Conservation (phyloP, 495 filamentous ascomycete genomes). For the Beverwykella pulmonaria region DNA sequence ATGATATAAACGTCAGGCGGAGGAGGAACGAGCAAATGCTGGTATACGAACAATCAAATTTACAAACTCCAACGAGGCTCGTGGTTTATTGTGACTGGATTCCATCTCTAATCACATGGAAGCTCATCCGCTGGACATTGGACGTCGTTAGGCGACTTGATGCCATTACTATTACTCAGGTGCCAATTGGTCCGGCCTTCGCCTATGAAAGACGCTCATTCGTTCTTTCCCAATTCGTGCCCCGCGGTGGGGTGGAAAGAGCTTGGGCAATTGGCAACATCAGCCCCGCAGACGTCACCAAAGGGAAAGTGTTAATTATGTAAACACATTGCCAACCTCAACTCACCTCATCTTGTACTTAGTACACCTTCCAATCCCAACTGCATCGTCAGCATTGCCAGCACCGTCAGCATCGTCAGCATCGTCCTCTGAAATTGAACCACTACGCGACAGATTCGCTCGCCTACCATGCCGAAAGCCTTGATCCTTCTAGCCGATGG, state of each 20-base stretch:
- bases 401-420: neutral
- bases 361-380: neutral
- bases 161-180: too few species aligned
- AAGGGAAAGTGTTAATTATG: neutral
- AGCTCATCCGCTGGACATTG: too few species aligned
- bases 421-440: neutral
- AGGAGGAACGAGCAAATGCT: neutral
- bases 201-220: neutral
- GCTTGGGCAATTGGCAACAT: too few species aligned
- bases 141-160: too few species aligned
- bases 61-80: neutral
- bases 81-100: neutral
- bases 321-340: neutral
- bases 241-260: conserved; percentile 17
- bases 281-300: conserved; percentile 8
- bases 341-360: neutral
- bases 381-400: neutral
- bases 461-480: conserved; percentile 33
- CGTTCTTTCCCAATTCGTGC: neutral
- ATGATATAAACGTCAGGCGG: neutral
- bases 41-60: neutral
- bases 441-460: neutral
- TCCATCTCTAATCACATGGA: too few species aligned
- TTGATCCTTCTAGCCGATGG: conserved; percentile 43
- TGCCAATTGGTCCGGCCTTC: neutral